Conservation (phyloP, 2,329 filamentous ascomycete species). For the Neoscytalidium dimidiatum region DNA sequence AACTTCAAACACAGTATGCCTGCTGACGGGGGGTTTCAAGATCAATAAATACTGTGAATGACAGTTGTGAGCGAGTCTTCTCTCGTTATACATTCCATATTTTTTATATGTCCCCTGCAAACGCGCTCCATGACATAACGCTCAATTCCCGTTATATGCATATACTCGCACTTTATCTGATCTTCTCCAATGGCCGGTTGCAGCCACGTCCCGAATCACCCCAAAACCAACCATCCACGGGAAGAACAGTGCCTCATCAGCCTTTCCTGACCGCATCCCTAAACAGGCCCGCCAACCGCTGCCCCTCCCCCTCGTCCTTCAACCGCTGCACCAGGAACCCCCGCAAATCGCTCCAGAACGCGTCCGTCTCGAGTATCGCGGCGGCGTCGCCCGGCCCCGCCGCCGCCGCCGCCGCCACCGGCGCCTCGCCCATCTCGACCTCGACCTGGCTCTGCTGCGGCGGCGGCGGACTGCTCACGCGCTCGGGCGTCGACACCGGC, state of each 20-base stretch:
- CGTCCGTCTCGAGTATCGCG: slow-evolving; percentile 66
- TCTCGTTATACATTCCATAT: not conserved
- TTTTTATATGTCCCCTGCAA: too few relatives aligned
- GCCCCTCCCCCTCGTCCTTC: slow-evolving; percentile 67
- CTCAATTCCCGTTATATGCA: too few relatives aligned
- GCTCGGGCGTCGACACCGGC: slow-evolving; percentile 5
- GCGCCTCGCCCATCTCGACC: slow-evolving; percentile 28
- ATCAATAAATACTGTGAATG: too few relatives aligned
- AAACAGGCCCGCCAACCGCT: slow-evolving; percentile 67
- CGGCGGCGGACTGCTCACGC: not conserved
- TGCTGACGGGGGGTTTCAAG: too few relatives aligned
- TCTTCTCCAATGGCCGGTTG: too few relatives aligned
- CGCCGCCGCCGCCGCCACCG: slow-evolving; percentile 47
- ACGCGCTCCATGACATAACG: too few relatives aligned
- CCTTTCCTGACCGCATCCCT: slow-evolving; percentile 65
- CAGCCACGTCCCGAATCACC: too few relatives aligned
- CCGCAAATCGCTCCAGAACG: slow-evolving; percentile 85
- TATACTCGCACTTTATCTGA: too few relatives aligned
- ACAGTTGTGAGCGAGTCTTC: not conserved
- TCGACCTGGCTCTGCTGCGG: not conserved
- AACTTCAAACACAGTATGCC: too few relatives aligned
- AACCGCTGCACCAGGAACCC: slow-evolving; percentile 79
- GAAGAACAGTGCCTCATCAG: too few relatives aligned
- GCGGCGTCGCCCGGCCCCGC: slow-evolving; percentile 56
- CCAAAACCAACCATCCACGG: too few relatives aligned